Percentiles rank a stretch among this genome's conserved stretches.
Conservation (phyloP, 495 filamentous ascomycete genomes). For the Ascobolus immersus region DNA sequence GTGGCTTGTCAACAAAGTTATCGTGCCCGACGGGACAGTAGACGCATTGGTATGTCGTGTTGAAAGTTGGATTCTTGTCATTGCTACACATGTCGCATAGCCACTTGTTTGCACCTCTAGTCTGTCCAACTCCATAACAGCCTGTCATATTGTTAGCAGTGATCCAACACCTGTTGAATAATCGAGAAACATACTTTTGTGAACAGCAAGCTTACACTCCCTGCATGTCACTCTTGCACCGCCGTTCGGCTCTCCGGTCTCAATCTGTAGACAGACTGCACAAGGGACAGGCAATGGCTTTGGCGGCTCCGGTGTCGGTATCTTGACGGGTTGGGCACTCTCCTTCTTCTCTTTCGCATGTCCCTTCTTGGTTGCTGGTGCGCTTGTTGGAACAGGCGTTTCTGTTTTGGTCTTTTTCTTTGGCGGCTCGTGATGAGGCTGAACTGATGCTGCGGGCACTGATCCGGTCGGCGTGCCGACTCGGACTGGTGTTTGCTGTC, state of each 20-base stretch:
- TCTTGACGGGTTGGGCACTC: slow-evolving; percentile 17
- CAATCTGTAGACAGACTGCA: slow-evolving; percentile 51
- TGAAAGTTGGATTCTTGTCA: slow-evolving; percentile 40
- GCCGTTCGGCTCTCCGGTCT: slow-evolving; percentile 41
- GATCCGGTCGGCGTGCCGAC: background rate
- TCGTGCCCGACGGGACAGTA: slow-evolving; percentile 42
- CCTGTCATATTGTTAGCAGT: too few relatives aligned
- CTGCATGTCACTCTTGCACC: slow-evolving; percentile 52
- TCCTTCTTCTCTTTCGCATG: slow-evolving; percentile 14
- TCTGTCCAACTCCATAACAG: slow-evolving; percentile 68
- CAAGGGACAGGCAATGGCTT: slow-evolving; percentile 57
- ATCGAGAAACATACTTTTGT: too few relatives aligned
- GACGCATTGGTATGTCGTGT: slow-evolving; percentile 28
- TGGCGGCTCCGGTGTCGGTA: slow-evolving; percentile 43
- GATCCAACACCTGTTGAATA: too few relatives aligned
- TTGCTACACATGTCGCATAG: slow-evolving; percentile 88
- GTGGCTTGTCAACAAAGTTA: slow-evolving; percentile 10
- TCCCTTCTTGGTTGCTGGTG: slow-evolving; percentile 5
- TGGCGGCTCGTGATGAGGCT: slow-evolving; percentile 15
- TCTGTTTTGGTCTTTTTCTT: slow-evolving; percentile 30
- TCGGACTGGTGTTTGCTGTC: background rate
- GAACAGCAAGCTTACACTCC: slow-evolving; percentile 79
- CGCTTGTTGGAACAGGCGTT: slow-evolving; percentile 11
- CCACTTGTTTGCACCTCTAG: slow-evolving; percentile 56
- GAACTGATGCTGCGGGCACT: background rate